These are phyloP conservation scores for Leccinum barrowsii DNA, from an alignment of 768 basidiomycete species.

Conservation along the genomic window DNA sequence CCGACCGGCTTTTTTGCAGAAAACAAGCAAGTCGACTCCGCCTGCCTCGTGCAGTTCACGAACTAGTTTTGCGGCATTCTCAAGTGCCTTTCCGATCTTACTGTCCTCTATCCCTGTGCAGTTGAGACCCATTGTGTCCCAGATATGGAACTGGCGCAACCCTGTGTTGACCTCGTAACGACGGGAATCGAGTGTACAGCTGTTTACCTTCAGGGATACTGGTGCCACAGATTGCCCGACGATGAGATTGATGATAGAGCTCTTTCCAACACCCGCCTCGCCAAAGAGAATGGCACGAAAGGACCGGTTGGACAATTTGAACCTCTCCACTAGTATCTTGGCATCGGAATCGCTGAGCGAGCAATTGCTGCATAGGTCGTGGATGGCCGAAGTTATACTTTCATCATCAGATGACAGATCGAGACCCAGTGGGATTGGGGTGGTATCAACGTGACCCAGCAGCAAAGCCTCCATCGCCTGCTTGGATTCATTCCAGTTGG, in stretches of 20 bases:
- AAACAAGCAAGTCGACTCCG: conserved; percentile 39
- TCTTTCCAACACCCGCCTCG: conserved; percentile 39
- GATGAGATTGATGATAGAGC: conserved; percentile 40
- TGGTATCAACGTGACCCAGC: neutral
- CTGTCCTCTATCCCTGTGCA: conserved; percentile 2
- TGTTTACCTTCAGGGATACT: conserved; percentile 3
- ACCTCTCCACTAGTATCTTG: conserved; percentile 6
- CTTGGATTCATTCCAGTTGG: conserved; percentile 8
- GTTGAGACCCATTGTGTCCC: conserved; percentile 32
- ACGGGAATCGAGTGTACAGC: conserved; percentile 33
- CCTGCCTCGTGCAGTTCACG: conserved; percentile 22
- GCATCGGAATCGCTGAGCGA: conserved; percentile 12
- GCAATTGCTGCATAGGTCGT: conserved; percentile 12
- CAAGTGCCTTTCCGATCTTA: conserved; percentile 16
- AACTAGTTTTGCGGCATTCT: conserved; percentile 29
- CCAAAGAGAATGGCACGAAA: conserved; percentile 39
- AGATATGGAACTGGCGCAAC: conserved; percentile 21
- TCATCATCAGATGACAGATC: conserved; percentile 13
- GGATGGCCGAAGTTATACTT: neutral
- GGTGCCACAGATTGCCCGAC: conserved; percentile 19
- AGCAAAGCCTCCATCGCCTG: conserved; percentile 9
- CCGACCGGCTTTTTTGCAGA: conserved; percentile 31
- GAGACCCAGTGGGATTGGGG: conserved; percentile 4
- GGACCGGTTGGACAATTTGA: conserved; percentile 10
- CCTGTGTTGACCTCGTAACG: conserved; percentile 23